Conservation (phyloP, 495 filamentous ascomycete genomes). For the Extremus antarcticus region DNA sequence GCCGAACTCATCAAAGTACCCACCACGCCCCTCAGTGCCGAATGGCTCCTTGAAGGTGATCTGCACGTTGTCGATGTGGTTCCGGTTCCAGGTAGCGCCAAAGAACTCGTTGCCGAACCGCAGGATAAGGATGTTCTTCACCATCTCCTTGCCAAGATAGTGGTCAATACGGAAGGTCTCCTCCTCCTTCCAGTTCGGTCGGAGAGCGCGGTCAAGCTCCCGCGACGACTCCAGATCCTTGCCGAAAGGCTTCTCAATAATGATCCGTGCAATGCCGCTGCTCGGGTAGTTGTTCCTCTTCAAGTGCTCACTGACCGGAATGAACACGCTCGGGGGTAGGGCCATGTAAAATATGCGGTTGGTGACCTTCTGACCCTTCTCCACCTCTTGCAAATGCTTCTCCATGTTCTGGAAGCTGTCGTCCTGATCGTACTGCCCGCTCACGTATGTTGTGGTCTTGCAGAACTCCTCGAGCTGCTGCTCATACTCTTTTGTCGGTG, state of each 20-base stretch:
- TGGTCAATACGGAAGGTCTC: constrained; percentile 99
- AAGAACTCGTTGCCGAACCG: constrained; percentile 99
- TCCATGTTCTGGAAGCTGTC: constrained; percentile 84
- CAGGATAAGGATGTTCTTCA: constrained; percentile 98
- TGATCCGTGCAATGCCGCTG: constrained; percentile 80
- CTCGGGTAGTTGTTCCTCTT: constrained; percentile 94
- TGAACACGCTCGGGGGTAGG: constrained; percentile 94
- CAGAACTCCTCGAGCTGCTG: constrained; percentile 87
- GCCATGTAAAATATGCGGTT: constrained; percentile 99
- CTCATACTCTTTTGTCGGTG: constrained; percentile 94
- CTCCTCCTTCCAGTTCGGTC: constrained; percentile 98
- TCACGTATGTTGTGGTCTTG: constrained; percentile 79
- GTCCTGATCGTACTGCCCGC: constrained; percentile 94
- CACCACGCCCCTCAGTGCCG: constrained; percentile 96
- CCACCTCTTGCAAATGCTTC: constrained; percentile 80
- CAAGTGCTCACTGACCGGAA: constrained; percentile 87
- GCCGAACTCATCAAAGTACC: constrained; percentile 99
- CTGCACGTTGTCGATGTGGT: constrained; percentile 98
- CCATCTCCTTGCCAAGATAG: constrained; percentile 99
- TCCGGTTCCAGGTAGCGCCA: constrained; percentile 96
- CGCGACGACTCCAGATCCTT: constrained; percentile 92
- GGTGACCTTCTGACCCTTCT: constrained; percentile 69
- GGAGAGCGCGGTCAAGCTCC: constrained; percentile 86
- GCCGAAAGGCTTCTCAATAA: constrained; percentile 99
- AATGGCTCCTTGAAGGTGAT: constrained; percentile 99